These are phyloP conservation scores for Nepenthes mirabilis DNA, from an alignment of 148 eudicot species.

Conservation along the genomic window DNA sequence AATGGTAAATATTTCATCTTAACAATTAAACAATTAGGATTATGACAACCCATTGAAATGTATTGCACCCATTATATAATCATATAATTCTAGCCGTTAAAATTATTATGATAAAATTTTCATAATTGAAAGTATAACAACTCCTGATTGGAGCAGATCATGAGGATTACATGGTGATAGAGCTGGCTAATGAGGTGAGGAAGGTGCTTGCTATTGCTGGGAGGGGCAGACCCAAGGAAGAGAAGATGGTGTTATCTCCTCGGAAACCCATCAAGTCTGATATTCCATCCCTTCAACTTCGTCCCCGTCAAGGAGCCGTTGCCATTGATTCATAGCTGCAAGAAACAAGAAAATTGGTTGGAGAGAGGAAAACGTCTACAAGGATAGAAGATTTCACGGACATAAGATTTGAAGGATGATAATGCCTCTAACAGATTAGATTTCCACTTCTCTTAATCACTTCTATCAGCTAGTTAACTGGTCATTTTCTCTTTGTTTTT, in stretches of 20 bases:
- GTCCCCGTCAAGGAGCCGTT: slow-evolving; percentile 53
- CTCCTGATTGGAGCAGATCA: slow-evolving; percentile 39
- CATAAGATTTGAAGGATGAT: too few species aligned
- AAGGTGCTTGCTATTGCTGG: slow-evolving; percentile 40
- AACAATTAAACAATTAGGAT: too few species aligned
- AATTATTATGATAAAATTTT: neutral
- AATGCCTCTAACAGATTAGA: too few species aligned
- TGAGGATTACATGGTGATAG: slow-evolving; percentile 73
- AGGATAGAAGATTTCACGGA: too few species aligned
- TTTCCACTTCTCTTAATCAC: too few species aligned
- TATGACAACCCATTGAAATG: too few species aligned
- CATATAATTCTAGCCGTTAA: neutral
- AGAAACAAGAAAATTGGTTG: neutral
- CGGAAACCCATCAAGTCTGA: slow-evolving; percentile 27
- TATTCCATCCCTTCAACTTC: slow-evolving; percentile 37
- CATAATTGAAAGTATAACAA: too few species aligned
- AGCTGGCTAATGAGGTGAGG: slow-evolving; percentile 84
- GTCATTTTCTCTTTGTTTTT: too few species aligned
- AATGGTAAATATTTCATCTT: too few species aligned
- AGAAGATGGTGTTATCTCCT: slow-evolving; percentile 22
- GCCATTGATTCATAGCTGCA: slow-evolving; percentile 38
- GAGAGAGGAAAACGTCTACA: neutral
- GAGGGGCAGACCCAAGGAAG: slow-evolving; percentile 18
- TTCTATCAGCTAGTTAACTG: too few species aligned
- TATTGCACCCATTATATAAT: neutral